Evolutionary conservation across 768 basidiomycete genomes (phyloP), one percentile per base, ranked within the genome.

Genomic region (Boletus speciosus): DNA sequence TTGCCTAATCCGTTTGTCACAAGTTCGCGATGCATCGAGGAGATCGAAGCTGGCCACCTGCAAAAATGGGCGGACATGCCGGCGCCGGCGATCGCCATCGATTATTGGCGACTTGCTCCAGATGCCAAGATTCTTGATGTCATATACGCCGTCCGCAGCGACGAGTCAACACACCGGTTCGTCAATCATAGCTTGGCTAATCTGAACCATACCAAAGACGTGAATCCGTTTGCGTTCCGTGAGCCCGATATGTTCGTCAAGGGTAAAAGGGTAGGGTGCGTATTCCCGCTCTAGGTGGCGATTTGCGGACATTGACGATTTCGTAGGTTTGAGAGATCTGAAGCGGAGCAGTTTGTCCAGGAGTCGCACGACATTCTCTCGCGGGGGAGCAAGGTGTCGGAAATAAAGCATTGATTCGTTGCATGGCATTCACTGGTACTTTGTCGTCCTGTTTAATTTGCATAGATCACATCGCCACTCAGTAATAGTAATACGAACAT

Each of bases 121-220:
- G 68, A 88, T 61, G 89, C 93, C 0, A 93, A 81, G 62, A 73
- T 98, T 55, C 75, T 92, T 19, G 96, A 98, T 62, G 87, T 96
- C 44, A 79, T 98, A 46, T 91, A 91, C 64, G 93, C 93, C 34
- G 90, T 98, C 34, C 81, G 95, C 62, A 92, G 90, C 15, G 95
- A 98, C 70, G 95, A 98, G 68, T 82, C 89, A 1, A 93, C 90
- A 1, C 95, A 98, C 65, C 80, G 93, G 47, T 98, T 98, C 64
- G 93, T 96, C 59, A 98, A 98, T 71, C 96, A 98, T 74, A 91
- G 89, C 54, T 76, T 98, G 35, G 96, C 94, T 4, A 94, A 93
- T 72, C 77, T 99, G 47, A 74, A 91, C 59, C 76, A 78, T 31
- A 68, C 78, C 34, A 82, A 80, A 35, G 96, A 98, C 69, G 83